Base-by-base conservation (phyloP, 2,329 filamentous ascomycete species). In the Aplosporella prunicola region DNA sequence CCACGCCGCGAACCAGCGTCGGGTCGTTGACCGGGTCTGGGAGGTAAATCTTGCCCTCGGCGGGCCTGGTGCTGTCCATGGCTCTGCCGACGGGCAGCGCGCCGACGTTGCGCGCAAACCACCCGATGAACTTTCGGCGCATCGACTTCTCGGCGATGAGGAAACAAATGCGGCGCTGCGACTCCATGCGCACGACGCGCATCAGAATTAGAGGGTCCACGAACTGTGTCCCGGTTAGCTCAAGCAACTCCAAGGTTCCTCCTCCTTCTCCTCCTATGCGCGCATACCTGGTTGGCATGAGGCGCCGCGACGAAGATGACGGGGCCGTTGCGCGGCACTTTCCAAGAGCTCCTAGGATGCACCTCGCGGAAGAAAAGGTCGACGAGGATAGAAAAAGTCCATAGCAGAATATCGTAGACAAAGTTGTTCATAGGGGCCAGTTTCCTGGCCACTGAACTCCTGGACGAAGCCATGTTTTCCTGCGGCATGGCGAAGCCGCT, bases 351-450 rank as follows among this genome's bases (percentile, higher is more conserved):
- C 47, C 91, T 76, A 9, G 91, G 91, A 57, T 96, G 88, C 11
- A 98, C 86, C 63, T 98, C 91, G 49, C 91, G 81, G 69, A 98
- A 98, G 75, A 98, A 98, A 48, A 95, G 78, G 62, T 98, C 91
- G 47, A 93, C 79, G 35, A 96, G 71, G 46, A 96, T 75, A 27
- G 80, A 82, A 56, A 87, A 81, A 32, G 71, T 71, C 72, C 82
- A 86, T 20, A 88, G 69, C 16, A 41, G 16, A 7, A 36, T 11
- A 17, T 41, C 39, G 33, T 41, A 41, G 18, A 36, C n/a, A n/a
- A 41, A 31, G 20, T 41, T 41, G 39, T 41, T 41, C 39, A 41
- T 40, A 20, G 37, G 37, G 20, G 37, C 37, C 37, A 40, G 31
- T 20, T 20, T 34, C 10, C 31, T 28, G 24, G 23, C 18, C 4